Base-by-base conservation (phyloP, 73 alveolate species). In the Halteria grandinella region DNA sequence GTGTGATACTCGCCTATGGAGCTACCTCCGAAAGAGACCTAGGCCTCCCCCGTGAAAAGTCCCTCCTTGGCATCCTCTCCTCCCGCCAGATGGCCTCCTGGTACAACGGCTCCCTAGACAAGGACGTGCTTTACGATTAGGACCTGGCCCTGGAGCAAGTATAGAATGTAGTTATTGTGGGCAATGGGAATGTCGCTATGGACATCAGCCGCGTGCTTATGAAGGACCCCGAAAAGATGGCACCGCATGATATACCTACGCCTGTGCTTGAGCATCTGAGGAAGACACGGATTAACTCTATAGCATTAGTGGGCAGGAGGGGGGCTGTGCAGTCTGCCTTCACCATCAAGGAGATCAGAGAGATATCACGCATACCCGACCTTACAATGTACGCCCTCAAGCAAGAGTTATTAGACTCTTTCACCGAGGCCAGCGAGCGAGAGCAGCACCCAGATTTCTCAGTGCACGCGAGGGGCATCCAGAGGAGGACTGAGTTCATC, bases 141-240 rank as follows among this genome's bases (percentile, higher is more conserved):
- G 78, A 85, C 45, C 88, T 92, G 36, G 76, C 70, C 60, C 8
- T 62, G 14, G 58, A 62, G 27, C 34, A 62, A 4, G n/a, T 21
- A 1, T 37, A 23, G 24, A 78, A 41, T 10, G 25, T 72, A 34
- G 32, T 55, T 36, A 55, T 72, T 6, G 53, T 55, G n/a, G 88
- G 97, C 44, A 93, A 90, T 90, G 98, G 98, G 0, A 93, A 93
- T 87, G 95, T 90, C 17, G 97, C 97, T 8, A 63, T 88, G 52
- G 98, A 93, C 60, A 74, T 93, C 10, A 88, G 94, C 1, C 51
- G 98, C 40, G 63, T 87, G 15, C 64, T 93, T 12, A 55, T 89
- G 15, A 75, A 83, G 53, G 64, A 75, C 44, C 33, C 64, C 4
- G 75, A 76, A 5, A 82, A 74, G 18, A 18, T 93, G 21, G 55